Percentiles rank a stretch among this genome's conserved stretches.
Evolutionary conservation across 169 alveolate species (phyloP).

Genomic region (Eimeria necatrix): DNA sequence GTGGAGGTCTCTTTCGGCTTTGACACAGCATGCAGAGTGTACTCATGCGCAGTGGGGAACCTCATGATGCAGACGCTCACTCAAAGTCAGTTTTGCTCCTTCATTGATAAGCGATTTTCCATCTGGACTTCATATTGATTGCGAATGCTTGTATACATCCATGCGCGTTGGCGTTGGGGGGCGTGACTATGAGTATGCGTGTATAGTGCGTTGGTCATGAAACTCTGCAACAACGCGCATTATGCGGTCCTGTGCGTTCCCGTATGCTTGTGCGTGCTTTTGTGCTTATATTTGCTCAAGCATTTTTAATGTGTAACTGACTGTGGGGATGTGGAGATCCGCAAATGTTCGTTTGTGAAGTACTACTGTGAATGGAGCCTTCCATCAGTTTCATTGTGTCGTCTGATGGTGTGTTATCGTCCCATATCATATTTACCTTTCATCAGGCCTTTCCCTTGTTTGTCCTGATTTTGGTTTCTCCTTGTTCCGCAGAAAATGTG

Average conservation of each 20-base stretch:
- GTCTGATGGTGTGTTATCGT: too few species aligned
- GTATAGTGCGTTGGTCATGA: too few species aligned
- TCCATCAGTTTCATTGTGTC: too few species aligned
- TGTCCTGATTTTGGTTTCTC: neutral
- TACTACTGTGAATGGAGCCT: too few species aligned
- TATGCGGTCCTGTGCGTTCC: too few species aligned
- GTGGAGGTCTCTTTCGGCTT: conserved; percentile 98
- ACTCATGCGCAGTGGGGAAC: conserved; percentile 97
- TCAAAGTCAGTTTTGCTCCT: neutral
- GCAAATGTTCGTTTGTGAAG: too few species aligned
- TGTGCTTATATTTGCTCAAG: too few species aligned
- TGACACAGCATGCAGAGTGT: conserved; percentile 98
- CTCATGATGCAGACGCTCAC: conserved; percentile 92
- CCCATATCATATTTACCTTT: too few species aligned
- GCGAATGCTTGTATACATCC: neutral
- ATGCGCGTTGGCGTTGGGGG: neutral
- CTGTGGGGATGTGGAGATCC: too few species aligned
- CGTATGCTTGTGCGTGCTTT: too few species aligned
- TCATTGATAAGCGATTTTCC: neutral
- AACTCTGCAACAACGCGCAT: too few species aligned
- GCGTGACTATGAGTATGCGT: neutral
- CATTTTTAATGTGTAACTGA: too few species aligned
- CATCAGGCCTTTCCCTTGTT: neutral
- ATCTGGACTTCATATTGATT: neutral
- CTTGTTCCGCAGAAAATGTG: conserved; percentile 81